Base-by-base conservation (phyloP, 2,329 filamentous ascomycete species). In the Ramularia endophylla region DNA sequence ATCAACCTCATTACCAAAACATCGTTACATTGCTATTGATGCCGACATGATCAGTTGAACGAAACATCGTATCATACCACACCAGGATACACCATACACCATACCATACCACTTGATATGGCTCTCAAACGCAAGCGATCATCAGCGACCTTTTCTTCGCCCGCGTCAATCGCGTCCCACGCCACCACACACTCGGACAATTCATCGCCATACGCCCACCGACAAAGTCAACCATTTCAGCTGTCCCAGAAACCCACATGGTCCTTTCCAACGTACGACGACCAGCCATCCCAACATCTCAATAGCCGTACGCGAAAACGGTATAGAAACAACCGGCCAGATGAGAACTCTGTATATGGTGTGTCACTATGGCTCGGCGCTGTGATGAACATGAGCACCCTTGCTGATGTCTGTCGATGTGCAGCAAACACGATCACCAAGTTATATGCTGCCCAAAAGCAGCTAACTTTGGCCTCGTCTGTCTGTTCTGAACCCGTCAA, bases 91-190 rank as follows among this genome's bases (percentile, higher is more conserved):
- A 17, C 19, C 34, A n/a, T 13, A 16, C 30, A 13, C 31, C 22
- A 27, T n/a, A 35, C 12, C 19, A 13, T 31, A 30, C 12, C 20
- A 17, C 30, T n/a, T 43, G 54, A 8, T 13, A 79, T 80, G 75
- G 65, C 67, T 16, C 63, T 73, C 58, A 80, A 80, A 59, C 75
- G 77, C 56, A 80, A 80, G 58, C 73, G 75, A 32, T 75, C 74
- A 25, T 50, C 53, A 32, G 45, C 52, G 30, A 58, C 64, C 30
- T 67, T 70, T 48, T 69, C 73, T 12, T 66, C 71, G 13, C 56
- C 68, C 19, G 41, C 44, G 8, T 47, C 69, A 31, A 60, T 65
- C 27, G 64, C 63, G 43, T 65, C 61, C 58, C 59, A 60, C 43
- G 53, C 57, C 41, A 56, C 56, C 19, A 53, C 59, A 34, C 56